Base-by-base conservation (phyloP, 352 stramenopile species). In the Phytophthora citrophthora region DNA sequence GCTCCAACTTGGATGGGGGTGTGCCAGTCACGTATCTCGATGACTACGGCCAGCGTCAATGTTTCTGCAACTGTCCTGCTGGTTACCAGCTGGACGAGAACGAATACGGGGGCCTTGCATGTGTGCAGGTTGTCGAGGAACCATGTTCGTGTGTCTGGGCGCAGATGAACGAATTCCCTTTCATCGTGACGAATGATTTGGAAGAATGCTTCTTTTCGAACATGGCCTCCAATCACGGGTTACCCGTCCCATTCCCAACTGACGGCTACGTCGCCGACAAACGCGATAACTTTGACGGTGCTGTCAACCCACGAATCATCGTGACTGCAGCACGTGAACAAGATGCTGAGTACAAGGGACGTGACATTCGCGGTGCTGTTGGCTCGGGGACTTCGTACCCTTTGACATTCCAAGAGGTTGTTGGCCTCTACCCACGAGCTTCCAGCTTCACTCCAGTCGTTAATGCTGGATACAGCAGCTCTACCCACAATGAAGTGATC, bases 201-300 rank as follows among this genome's bases (percentile, higher is more conserved):
- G 60, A 66, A 23, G 57, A 66, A 20, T 89, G 79, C 32, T 45
- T 47, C 1, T 83, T 86, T 61, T 53, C 59, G 4, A 57, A 68
- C 18, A 64, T 87, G 15, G 73, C 68, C 0, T 75, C 67, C 0
- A 62, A 76, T 0, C 87, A 72, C 68, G 45, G 51, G 0, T 29
- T 90, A 2, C 68, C 74, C 0, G 79, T 77, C 20, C 78, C 83
- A 2, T 87, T 90, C 57, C 77, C 81, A 27, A 79, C 45, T 0
- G 76, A 86, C 49, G 85, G 85, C 57, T 89, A 85, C 71, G 76
- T 81, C 15, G 64, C 76, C 0, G 72, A 89, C 59, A 65, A 71
- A 13, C 76, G 77, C 18, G 57, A 52, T 8, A 87, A 77, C 12
- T 76, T 20, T 1, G 34, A 63, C 0, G 49, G 45, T 4, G 46